Conservation (phyloP, 805 yeast genomes). For the Saccharomycopsis selenospora region DNA sequence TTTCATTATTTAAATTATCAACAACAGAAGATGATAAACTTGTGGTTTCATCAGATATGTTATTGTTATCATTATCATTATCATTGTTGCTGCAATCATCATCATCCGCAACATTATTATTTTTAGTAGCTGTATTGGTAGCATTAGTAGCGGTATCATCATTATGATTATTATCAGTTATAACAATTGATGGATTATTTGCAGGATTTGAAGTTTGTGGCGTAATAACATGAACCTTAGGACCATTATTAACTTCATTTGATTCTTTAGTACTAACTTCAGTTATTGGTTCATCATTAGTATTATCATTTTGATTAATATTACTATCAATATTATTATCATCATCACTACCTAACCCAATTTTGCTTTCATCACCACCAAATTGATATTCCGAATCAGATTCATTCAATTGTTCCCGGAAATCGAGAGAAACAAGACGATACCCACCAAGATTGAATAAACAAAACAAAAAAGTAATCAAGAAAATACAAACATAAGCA, state of each 20-base stretch:
- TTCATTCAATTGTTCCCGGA: not conserved
- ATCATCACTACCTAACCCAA: conserved; percentile 17
- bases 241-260: too few relatives aligned
- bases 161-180: not conserved
- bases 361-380: not conserved
- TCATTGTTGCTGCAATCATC: too few relatives aligned
- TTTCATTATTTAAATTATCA: not conserved
- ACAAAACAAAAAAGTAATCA: conserved; percentile 57
- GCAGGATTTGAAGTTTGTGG: conserved; percentile 2
- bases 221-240: conserved; percentile 3
- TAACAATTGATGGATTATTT: not conserved
- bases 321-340: not conserved
- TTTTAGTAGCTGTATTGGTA: too few relatives aligned
- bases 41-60: not conserved
- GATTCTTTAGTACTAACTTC: conserved; percentile 1
- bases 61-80: not conserved
- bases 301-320: not conserved
- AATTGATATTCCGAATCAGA: not conserved
- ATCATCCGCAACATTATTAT: too few relatives aligned
- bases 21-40: conserved; percentile 7
- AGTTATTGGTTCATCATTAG: not conserved
- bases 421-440: conserved; percentile 59
- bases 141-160: too few relatives aligned
- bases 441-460: conserved; percentile 75
- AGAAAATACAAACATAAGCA: conserved; percentile 74